phyloP scores from a whole-genome alignment of 768 basidiomycete genomes.

The Mycena rosella region DNA sequence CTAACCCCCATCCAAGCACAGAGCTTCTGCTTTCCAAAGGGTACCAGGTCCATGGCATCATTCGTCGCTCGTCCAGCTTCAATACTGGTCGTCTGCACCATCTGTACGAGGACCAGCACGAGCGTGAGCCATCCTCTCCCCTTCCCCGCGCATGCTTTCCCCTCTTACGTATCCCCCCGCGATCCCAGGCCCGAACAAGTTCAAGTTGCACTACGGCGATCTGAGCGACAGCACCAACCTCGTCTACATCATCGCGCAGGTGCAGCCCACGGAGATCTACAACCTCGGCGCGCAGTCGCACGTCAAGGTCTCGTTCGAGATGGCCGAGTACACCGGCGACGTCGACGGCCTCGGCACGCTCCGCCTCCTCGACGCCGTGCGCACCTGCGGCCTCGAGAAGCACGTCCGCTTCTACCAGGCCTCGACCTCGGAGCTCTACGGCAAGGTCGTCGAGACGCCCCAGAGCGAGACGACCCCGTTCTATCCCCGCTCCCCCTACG shows the following conservation, averaged over 20 bases:
- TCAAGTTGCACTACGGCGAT: slow-evolving; percentile 93
- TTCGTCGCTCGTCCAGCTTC: slow-evolving; percentile 97
- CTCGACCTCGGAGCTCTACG: slow-evolving; percentile 97
- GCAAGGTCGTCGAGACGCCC: slow-evolving; percentile 95
- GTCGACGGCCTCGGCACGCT: slow-evolving; percentile 97
- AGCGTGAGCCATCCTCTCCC: slow-evolving; percentile 67
- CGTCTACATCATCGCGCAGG: slow-evolving; percentile 95
- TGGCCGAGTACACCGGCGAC: slow-evolving; percentile 99
- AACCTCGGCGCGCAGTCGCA: slow-evolving; percentile 98
- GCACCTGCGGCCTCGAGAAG: slow-evolving; percentile 94
- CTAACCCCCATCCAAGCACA: slow-evolving; percentile 61
- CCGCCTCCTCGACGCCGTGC: slow-evolving; percentile 94
- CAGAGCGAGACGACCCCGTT: slow-evolving; percentile 98
- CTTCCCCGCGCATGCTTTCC: slow-evolving; percentile 4
- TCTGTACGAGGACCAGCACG: slow-evolving; percentile 93
- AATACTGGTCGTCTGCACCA: slow-evolving; percentile 96
- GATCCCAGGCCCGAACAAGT: slow-evolving; percentile 73
- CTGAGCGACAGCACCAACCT: slow-evolving; percentile 97
- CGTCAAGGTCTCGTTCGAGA: slow-evolving; percentile 99
- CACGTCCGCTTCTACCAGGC: slow-evolving; percentile 98
- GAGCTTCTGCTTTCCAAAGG: slow-evolving; percentile 89
- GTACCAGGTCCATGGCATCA: slow-evolving; percentile 95
- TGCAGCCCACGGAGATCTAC: slow-evolving; percentile 96
- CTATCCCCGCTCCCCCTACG: slow-evolving; percentile 98
- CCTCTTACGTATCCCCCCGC: slow-evolving; percentile 3